Conservation (phyloP, 2,329 filamentous ascomycete genomes). For the Pseudogymnoascus verrucosus region DNA sequence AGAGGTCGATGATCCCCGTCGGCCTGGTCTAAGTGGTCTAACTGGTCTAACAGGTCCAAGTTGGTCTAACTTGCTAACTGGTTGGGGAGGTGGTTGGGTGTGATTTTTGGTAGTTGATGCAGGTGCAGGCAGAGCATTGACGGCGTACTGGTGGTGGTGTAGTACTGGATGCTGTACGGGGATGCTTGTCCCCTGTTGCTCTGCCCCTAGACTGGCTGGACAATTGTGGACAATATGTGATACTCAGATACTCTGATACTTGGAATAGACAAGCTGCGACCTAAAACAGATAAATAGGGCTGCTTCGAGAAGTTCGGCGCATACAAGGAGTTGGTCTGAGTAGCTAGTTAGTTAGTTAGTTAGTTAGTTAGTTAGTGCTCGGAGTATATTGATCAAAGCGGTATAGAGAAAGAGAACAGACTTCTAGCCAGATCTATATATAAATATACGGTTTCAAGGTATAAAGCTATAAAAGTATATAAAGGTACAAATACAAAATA, state of each 20-base stretch:
- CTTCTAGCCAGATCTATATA: neutral
- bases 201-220: neutral
- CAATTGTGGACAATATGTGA: neutral
- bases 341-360: too few relatives aligned
- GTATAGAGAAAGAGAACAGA: neutral
- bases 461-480: neutral
- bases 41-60: neutral
- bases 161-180: neutral
- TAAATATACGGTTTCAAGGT: neutral
- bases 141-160: neutral
- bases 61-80: neutral
- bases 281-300: neutral
- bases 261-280: neutral
- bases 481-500: neutral
- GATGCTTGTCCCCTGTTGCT: neutral
- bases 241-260: neutral
- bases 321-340: neutral
- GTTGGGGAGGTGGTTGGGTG: neutral
- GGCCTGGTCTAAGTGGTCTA: neutral
- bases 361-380: too few relatives aligned
- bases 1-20: neutral
- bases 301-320: slow-evolving; percentile 6
- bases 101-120: neutral
- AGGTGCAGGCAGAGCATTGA: slow-evolving; percentile 4
- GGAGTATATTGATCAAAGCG: neutral